Evolutionary conservation across 2,329 filamentous ascomycete species (phyloP).

Genomic region (Penicillium sp.): DNA sequence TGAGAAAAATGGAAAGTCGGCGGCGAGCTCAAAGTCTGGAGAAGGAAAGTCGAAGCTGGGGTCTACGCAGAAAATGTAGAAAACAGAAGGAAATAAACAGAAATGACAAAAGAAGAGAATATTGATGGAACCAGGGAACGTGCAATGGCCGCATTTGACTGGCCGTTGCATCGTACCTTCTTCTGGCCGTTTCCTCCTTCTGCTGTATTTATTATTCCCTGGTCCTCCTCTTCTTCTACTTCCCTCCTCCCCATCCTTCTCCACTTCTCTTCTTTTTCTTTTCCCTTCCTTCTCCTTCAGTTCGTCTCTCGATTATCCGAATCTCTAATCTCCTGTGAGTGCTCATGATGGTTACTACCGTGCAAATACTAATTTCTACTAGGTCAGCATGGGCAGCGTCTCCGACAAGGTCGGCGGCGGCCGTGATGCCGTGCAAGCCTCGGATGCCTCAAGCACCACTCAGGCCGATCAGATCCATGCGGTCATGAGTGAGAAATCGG

Average conservation of each 20-base stretch:
- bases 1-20: conserved; percentile 6
- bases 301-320: background rate
- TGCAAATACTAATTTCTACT: background rate
- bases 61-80: background rate
- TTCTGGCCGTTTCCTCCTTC: conserved; percentile 2
- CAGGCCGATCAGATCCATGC: conserved; percentile 26
- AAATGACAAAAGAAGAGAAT: background rate
- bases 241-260: conserved; percentile 1
- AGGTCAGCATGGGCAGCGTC: conserved; percentile 19
- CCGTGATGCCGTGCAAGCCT: conserved; percentile 27
- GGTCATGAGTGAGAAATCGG: conserved; percentile 20
- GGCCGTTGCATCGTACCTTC: conserved; percentile 17
- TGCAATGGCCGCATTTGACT: background rate
- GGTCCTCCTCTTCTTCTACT: conserved; percentile 3
- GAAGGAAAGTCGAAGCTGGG: conserved; percentile 3
- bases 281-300: background rate
- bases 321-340: background rate
- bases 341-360: background rate
- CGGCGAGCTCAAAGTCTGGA: conserved; percentile 9
- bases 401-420: conserved; percentile 16
- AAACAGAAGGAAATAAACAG: background rate
- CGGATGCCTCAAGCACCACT: conserved; percentile 33
- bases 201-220: conserved; percentile 15
- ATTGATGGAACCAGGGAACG: conserved; percentile 9
- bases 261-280: background rate